Percentiles rank a stretch among this genome's conserved stretches.
Evolutionary conservation across 306 rosid genomes (phyloP).

Genomic region (Prunus campanulata): DNA sequence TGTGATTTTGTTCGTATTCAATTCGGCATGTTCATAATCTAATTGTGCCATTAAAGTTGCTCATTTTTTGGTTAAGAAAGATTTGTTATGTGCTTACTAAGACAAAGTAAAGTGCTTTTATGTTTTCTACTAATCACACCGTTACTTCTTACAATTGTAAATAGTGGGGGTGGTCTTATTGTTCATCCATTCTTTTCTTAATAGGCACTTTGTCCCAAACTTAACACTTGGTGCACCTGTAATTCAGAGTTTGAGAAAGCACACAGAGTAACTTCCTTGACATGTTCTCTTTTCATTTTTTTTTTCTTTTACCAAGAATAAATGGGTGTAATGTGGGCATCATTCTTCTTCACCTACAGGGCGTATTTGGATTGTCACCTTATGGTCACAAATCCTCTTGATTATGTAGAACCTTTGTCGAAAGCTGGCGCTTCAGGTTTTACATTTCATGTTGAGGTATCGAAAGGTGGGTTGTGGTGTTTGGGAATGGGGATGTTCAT

Average conservation of each 20-base stretch:
- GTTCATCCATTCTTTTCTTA: slow-evolving; percentile 3
- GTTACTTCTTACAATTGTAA: neutral
- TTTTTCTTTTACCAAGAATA: slow-evolving; percentile 3
- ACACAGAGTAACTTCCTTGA: slow-evolving; percentile 58
- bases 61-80: slow-evolving; percentile 13
- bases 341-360: slow-evolving; percentile 36
- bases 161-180: neutral
- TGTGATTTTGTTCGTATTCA: neutral
- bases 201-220: slow-evolving; percentile 93
- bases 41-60: neutral
- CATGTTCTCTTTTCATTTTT: neutral
- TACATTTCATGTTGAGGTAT: slow-evolving; percentile 83
- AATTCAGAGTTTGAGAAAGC: slow-evolving; percentile 91
- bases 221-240: slow-evolving; percentile 93
- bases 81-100: slow-evolving; percentile 5
- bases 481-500: neutral
- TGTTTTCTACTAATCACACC: neutral
- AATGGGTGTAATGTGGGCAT: slow-evolving; percentile 6
- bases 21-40: neutral
- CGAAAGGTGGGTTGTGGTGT: slow-evolving; percentile 58
- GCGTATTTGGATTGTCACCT: slow-evolving; percentile 97
- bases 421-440: slow-evolving; percentile 97
- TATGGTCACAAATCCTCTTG: slow-evolving; percentile 93
- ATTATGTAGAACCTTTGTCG: slow-evolving; percentile 79
- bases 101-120: neutral